Evolutionary conservation across 768 basidiomycete species (phyloP), one percentile per base, ranked within the genome.

Genomic region (Thelephora ganbajun): DNA sequence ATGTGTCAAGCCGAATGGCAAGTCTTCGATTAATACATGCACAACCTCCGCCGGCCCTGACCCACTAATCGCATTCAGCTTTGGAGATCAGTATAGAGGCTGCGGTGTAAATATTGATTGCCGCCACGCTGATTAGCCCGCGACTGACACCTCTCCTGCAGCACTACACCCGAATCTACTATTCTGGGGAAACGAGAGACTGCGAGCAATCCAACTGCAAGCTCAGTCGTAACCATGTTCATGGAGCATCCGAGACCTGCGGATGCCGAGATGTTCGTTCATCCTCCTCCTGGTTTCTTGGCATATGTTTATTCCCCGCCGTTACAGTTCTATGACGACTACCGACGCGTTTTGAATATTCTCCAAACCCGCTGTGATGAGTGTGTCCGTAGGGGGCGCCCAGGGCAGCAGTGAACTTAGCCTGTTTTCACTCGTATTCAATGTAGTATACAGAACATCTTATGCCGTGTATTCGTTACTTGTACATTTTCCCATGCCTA

Each of bases 111-210:
- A 26, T 46, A 33, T 33, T 13, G 6, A 12, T 11, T 19, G 44
- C 11, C 7, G 22, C 44, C 6, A 43, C 23, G 11, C 5, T 34
- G 33, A 4, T n/a, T 43, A 12, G 16, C 18, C 12, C 41, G n/a
- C 5, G 35, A 39, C 22, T 30, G 5, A 44, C 39, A 23, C 49
- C 50, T 11, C 36, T 42, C 35, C 37, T 22, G 34, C 55, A 83
- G 82, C 79, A 82, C 61, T 83, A 79, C 59, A 69, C 81, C 43
- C 67, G 68, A 34, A 56, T 68, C 22, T 84, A 83, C 54, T 77
- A 80, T 54, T 75, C 79, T 0, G 82, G 83, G 33, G 63, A 69
- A 48, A 71, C 62, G 47, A 61, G 59, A 45, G 81, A 85, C 58
- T 85, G 83, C 56, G 61, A 63, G 34, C 64, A 61, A 30, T 61